Evolutionary conservation across 768 basidiomycete species (phyloP), one percentile per base, ranked within the genome.

Genomic region (Podaxis sp.): DNA sequence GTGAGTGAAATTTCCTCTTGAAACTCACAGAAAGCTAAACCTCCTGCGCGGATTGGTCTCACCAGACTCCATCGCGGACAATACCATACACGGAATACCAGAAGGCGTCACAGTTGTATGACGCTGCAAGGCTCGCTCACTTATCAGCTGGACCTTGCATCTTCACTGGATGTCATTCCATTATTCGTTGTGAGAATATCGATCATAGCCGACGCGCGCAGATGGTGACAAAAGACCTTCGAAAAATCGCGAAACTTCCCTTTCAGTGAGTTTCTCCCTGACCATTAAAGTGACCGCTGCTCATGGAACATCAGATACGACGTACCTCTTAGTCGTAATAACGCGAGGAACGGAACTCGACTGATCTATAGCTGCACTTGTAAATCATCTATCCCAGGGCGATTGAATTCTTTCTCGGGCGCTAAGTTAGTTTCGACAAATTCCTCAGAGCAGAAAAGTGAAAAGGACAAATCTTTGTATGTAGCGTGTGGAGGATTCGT

Each of bases 111-210:
- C 67, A 66, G 2, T 69, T 76, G 38, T 76, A 75, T 65, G 64
- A 66, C 2, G 67, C 67, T 2, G 59, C 72, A 36, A 70, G 66
- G 53, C 7, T 15, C 4, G 36, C 38, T 7, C 46, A 63, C 0
- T 64, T 63, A 2, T 29, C 57, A 6, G 50, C 57, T 17, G 63
- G 64, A 2, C 19, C 56, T 1, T 67, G 69, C 51, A 37, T 46
- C 19, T 73, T 72, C 52, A 33, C 65, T 12, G 76, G 73, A 0
- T 69, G 64, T 50, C 73, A 73, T 50, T 69, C 73, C 6, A 75
- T 77, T n/a, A 63, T 77, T 8, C 65, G 71, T 1, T 64, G 66
- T 2, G 25, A 64, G 15, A 47, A 66, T 2, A 73, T 68, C 36
- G 66, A 69, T 46, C 64, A 76, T 57, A 50, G 29, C 24, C 65